Evolutionary conservation across 1,139 yeast species (phyloP).

Genomic region (Taiozyma sp.): DNA sequence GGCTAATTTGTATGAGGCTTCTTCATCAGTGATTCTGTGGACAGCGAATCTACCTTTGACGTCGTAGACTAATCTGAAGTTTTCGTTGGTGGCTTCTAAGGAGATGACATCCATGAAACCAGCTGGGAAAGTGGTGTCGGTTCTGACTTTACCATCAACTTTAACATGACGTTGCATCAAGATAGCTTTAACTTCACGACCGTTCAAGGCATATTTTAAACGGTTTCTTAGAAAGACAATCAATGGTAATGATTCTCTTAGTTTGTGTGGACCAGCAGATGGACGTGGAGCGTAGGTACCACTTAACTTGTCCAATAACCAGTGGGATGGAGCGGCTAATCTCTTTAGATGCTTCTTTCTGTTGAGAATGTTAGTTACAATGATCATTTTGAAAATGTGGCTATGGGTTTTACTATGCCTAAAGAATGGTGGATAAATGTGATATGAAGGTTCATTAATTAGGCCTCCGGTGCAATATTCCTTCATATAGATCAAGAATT

Average conservation of each 20-base stretch:
- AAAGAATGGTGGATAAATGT: not conserved
- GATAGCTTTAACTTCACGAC: conserved; percentile 99
- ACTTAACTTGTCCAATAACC: conserved; percentile 99
- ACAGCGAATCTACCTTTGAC: conserved; percentile 98
- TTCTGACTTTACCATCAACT: conserved; percentile 99
- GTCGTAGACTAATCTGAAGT: conserved; percentile 98
- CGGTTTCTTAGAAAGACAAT: conserved; percentile 98
- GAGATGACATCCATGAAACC: conserved; percentile 99
- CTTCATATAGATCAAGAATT: too few species aligned
- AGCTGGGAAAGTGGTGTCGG: conserved; percentile 97
- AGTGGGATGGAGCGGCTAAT: conserved; percentile 99
- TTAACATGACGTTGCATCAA: conserved; percentile 98
- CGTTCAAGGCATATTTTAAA: conserved; percentile 98
- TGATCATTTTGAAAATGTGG: not conserved
- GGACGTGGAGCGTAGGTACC: conserved; percentile 99
- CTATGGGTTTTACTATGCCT: not conserved
- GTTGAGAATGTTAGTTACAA: conserved; percentile 29
- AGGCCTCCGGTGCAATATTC: too few species aligned
- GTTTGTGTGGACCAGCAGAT: conserved; percentile 99
- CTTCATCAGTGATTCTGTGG: conserved; percentile 98
- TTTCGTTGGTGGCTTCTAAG: conserved; percentile 96
- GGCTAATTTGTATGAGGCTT: conserved; percentile 96
- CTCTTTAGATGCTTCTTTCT: conserved; percentile 91
- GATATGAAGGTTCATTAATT: not conserved
- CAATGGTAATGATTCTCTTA: conserved; percentile 98